Evolutionary conservation across 208 protist genomes (phyloP).

Genomic region (Acanthamoeba castellanii): DNA sequence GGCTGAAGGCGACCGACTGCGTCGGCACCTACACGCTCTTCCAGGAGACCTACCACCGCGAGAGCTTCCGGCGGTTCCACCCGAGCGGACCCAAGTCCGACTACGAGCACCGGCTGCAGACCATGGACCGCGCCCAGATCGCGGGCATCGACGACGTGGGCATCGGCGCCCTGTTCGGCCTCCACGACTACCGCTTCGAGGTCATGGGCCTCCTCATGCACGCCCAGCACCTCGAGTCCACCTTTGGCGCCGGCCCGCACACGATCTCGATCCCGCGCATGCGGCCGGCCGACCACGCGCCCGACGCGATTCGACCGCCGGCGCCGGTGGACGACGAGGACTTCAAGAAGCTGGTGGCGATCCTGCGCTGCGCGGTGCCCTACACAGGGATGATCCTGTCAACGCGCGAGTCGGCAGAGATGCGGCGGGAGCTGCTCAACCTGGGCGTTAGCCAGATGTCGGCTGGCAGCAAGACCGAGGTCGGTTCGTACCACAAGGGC

Average conservation of each 20-base stretch:
- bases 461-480: constrained; percentile 84
- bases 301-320: constrained; percentile 74
- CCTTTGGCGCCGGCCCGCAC: constrained; percentile 83
- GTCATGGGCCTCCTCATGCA: constrained; percentile 84
- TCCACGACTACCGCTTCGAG: constrained; percentile 85
- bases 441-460: constrained; percentile 86
- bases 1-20: constrained; percentile 82
- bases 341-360: constrained; percentile 87
- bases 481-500: constrained; percentile 80
- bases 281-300: constrained; percentile 79
- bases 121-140: constrained; percentile 82
- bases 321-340: constrained; percentile 82
- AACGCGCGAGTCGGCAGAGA: constrained; percentile 81
- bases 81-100: constrained; percentile 85
- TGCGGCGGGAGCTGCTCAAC: constrained; percentile 80
- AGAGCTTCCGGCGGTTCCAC: constrained; percentile 84
- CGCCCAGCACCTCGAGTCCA: constrained; percentile 83
- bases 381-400: constrained; percentile 89
- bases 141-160: constrained; percentile 86
- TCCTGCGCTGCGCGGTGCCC: constrained; percentile 82
- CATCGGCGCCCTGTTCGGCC: constrained; percentile 85
- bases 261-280: constrained; percentile 86
- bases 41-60: constrained; percentile 87
- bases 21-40: constrained; percentile 87
- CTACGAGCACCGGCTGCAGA: constrained; percentile 83